phyloP scores from a whole-genome alignment of 345 rosid species.

The Ceriops decandra region DNA sequence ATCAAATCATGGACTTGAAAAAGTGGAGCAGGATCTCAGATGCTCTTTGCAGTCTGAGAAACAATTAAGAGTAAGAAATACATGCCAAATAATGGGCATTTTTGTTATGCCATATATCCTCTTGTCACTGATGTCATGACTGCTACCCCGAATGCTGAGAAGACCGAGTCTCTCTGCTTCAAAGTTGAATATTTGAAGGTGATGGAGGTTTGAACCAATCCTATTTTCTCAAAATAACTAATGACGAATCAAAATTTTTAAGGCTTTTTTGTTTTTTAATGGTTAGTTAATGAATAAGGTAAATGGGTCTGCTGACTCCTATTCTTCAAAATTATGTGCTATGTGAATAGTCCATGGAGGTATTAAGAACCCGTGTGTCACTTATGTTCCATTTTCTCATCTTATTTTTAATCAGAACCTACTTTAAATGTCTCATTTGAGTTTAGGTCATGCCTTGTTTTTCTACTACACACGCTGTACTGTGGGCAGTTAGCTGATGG shows the following conservation, averaged over 20 bases:
- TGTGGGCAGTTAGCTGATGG: constrained; percentile 71
- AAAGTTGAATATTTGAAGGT: constrained; percentile 66
- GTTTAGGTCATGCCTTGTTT: constrained; percentile 1
- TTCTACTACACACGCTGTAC: constrained; percentile 40
- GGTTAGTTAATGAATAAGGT: neutral
- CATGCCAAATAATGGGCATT: neutral
- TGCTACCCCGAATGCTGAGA: constrained; percentile 36
- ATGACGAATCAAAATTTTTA: neutral
- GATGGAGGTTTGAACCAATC: constrained; percentile 12
- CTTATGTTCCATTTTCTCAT: constrained; percentile 1
- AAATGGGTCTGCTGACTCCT: too few relatives aligned
- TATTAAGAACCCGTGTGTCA: too few relatives aligned
- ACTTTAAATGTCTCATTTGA: neutral
- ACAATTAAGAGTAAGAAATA: constrained; percentile 9
- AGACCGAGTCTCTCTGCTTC: constrained; percentile 43
- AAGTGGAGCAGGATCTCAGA: constrained; percentile 10
- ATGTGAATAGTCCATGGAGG: neutral
- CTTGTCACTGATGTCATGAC: constrained; percentile 28
- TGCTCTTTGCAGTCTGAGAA: constrained; percentile 5
- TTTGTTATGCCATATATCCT: neutral
- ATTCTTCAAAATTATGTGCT: neutral
- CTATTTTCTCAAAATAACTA: constrained; percentile 6
- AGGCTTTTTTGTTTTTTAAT: too few relatives aligned
- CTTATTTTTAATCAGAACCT: neutral
- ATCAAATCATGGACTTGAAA: constrained; percentile 1